Percentiles rank a stretch among this genome's conserved stretches.
phyloP scores from a whole-genome alignment of 2,329 filamentous ascomycete genomes.

The Geosmithia morbida region DNA sequence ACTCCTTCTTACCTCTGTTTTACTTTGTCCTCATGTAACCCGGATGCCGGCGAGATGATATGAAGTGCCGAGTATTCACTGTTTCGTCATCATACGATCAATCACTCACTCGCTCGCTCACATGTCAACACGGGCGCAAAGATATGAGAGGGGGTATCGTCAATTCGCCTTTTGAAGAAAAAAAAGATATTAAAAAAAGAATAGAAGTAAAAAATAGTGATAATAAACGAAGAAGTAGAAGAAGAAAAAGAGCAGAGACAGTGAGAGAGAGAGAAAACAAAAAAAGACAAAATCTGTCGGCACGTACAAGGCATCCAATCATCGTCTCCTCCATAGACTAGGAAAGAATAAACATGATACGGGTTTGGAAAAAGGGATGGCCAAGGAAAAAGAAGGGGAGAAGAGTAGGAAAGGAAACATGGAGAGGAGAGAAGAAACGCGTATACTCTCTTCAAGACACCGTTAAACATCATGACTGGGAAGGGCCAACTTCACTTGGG shows the following conservation, averaged over 20 bases:
- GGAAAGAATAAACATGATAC: neutral
- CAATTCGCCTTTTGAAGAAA: constrained; percentile 3
- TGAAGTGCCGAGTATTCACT: too few relatives aligned
- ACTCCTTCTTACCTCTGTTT: too few relatives aligned
- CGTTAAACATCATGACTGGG: neutral
- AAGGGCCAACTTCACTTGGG: neutral
- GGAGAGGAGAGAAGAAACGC: too few relatives aligned
- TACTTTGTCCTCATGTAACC: too few relatives aligned
- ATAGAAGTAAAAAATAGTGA: neutral
- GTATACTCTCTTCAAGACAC: too few relatives aligned
- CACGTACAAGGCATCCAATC: neutral
- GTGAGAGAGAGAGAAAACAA: too few relatives aligned
- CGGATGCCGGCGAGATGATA: too few relatives aligned
- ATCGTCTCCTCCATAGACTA: neutral
- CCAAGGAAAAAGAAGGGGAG: neutral
- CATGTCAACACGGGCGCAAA: too few relatives aligned
- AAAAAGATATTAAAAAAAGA: neutral
- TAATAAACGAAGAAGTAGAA: too few relatives aligned
- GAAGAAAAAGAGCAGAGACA: too few relatives aligned
- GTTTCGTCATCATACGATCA: neutral
- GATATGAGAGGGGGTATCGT: constrained; percentile 6
- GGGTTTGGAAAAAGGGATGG: neutral
- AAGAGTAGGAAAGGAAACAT: neutral
- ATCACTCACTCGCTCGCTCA: neutral
- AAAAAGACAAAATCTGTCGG: neutral